These are phyloP conservation scores for Paramecium biaurelia DNA, from an alignment of 73 alveolate genomes.

Conservation along the genomic window DNA sequence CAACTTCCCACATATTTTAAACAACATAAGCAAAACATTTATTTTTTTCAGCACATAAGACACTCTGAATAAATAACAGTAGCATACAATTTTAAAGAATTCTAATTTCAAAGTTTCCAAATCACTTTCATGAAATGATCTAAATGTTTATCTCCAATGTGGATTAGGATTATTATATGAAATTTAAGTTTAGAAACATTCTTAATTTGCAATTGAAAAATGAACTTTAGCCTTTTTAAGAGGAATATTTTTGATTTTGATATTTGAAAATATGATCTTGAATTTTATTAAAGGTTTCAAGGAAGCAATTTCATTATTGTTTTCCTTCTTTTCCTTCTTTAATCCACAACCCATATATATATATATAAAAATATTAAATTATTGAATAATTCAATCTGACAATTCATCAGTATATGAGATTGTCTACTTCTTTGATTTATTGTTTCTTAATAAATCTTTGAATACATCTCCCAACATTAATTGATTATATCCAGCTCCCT, in stretches of 20 bases:
- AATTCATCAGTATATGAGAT: neutral
- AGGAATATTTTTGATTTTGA: constrained; percentile 19
- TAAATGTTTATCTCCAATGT: constrained; percentile 16
- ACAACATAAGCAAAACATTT: neutral
- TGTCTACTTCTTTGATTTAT: neutral
- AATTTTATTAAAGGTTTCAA: neutral
- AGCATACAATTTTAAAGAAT: neutral
- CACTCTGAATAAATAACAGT: constrained; percentile 18
- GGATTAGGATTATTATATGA: neutral
- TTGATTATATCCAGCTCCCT: neutral
- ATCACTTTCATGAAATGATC: neutral
- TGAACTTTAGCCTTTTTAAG: neutral
- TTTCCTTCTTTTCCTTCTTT: neutral
- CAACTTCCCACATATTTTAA: constrained; percentile 31
- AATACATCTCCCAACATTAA: neutral
- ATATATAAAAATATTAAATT: neutral
- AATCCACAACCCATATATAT: constrained; percentile 14
- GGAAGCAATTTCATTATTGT: neutral
- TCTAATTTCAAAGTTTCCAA: neutral
- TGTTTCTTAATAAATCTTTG: neutral
- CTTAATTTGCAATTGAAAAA: neutral
- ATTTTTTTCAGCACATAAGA: neutral
- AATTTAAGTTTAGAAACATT: neutral
- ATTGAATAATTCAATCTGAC: neutral
- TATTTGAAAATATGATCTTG: constrained; percentile 20